Percentiles rank a stretch among this genome's conserved stretches.
Conservation (phyloP, 2,329 filamentous ascomycete species). For the Metarhizium humberi region DNA sequence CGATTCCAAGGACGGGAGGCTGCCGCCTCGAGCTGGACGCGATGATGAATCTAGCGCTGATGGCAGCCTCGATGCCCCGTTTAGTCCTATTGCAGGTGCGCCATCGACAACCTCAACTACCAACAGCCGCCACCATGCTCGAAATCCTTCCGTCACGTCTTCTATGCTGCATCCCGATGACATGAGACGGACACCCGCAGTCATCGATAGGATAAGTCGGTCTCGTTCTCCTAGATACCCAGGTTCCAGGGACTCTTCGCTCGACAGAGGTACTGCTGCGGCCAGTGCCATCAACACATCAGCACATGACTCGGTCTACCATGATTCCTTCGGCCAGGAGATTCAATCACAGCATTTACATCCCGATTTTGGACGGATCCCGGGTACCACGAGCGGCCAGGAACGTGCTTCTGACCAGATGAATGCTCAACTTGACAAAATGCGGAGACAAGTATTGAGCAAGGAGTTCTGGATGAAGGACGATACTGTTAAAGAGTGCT, state of each 20-base stretch:
- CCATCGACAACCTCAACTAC: constrained; percentile 20
- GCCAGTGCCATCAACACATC: constrained; percentile 49
- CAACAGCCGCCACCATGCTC: constrained; percentile 23
- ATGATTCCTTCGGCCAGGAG: constrained; percentile 44
- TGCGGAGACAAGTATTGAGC: constrained; percentile 80
- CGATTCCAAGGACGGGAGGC: constrained; percentile 26
- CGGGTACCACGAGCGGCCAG: constrained; percentile 42
- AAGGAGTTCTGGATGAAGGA: constrained; percentile 99
- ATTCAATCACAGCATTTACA: constrained; percentile 33
- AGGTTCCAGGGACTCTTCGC: constrained; percentile 48
- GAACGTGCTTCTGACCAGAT: constrained; percentile 50
- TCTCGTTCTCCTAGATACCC: constrained; percentile 31
- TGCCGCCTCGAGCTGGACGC: constrained; percentile 24
- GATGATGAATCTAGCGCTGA: constrained; percentile 38
- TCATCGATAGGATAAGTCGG: constrained; percentile 46
- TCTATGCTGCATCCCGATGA: constrained; percentile 29
- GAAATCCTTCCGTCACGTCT: constrained; percentile 24
- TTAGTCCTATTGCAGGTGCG: constrained; percentile 28
- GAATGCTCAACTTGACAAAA: constrained; percentile 54
- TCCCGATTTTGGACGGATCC: constrained; percentile 40
- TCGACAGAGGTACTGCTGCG: constrained; percentile 47
- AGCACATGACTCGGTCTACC: constrained; percentile 47
- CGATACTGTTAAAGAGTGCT: constrained; percentile 96
- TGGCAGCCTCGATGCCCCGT: constrained; percentile 32
- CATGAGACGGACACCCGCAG: constrained; percentile 34